Percentiles rank a stretch among this genome's conserved stretches.
Evolutionary conservation across 2,329 filamentous ascomycete genomes (phyloP).

Genomic region (Neonectria punicea): DNA sequence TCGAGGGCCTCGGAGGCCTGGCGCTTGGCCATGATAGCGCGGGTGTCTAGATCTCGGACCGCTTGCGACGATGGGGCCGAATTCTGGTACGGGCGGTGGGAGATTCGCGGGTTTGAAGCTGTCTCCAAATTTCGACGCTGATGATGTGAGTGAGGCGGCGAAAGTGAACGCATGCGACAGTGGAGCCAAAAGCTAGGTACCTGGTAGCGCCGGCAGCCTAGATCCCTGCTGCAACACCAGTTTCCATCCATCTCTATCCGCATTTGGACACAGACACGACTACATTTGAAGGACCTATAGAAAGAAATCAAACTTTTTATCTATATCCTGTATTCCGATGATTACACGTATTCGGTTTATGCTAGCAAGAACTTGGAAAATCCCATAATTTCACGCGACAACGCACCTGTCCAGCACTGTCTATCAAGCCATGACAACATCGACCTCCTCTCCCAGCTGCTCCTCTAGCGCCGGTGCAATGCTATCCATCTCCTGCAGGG

Average conservation of each 20-base stretch:
- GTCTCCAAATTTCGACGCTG: constrained; percentile 13
- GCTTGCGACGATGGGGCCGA: not conserved
- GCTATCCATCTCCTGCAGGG: constrained; percentile 90
- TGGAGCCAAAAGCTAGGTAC: constrained; percentile 22
- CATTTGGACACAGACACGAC: not conserved
- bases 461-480: constrained; percentile 59
- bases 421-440: constrained; percentile 55
- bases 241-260: not conserved
- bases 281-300: not conserved
- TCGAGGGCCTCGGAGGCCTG: constrained; percentile 70
- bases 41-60: not conserved
- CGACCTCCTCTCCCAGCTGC: constrained; percentile 51
- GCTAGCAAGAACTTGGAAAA: constrained; percentile 1
- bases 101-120: constrained; percentile 1
- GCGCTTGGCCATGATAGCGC: constrained; percentile 61
- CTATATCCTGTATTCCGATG: constrained; percentile 15
- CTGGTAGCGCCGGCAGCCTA: not conserved
- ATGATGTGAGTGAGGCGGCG: constrained; percentile 16
- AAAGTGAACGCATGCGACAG: constrained; percentile 6
- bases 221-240: constrained; percentile 4
- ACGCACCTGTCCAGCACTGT: constrained; percentile 16
- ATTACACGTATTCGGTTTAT: constrained; percentile 1
- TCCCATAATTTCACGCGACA: constrained; percentile 15
- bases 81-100: not conserved
- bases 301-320: constrained; percentile 13